phyloP scores from a whole-genome alignment of 441 rosid genomes.

The Cnidoscolus chayamansa region DNA sequence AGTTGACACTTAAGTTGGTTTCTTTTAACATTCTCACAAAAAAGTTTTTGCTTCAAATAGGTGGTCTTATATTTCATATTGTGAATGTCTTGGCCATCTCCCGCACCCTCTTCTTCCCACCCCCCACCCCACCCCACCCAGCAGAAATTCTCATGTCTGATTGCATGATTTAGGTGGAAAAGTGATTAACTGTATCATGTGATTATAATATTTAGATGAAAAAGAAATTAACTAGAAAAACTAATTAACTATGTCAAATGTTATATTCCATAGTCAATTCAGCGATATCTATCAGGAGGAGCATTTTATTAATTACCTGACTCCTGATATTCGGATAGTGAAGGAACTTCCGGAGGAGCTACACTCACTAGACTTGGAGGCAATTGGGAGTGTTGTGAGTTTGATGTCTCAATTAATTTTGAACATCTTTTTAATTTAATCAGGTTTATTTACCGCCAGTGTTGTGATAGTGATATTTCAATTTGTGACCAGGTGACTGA shows the following conservation, averaged over 20 bases:
- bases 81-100: neutral
- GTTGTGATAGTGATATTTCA: slow-evolving; percentile 16
- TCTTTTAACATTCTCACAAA: neutral
- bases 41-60: neutral
- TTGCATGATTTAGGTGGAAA: neutral
- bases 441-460: neutral
- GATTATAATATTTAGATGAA: slow-evolving; percentile 9
- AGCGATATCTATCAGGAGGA: slow-evolving; percentile 87
- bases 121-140: no score
- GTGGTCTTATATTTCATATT: neutral
- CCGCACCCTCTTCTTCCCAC: no score
- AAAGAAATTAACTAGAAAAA: slow-evolving; percentile 11
- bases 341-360: slow-evolving; percentile 81
- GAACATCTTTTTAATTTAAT: slow-evolving; percentile 4
- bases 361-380: slow-evolving; percentile 76
- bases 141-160: slow-evolving; percentile 6
- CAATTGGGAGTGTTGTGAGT: slow-evolving; percentile 88
- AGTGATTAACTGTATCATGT: slow-evolving; percentile 19
- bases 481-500: slow-evolving; percentile 63
- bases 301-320: slow-evolving; percentile 69
- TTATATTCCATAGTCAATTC: slow-evolving; percentile 65
- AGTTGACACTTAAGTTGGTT: neutral
- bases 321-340: slow-evolving; percentile 80
- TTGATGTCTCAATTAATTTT: slow-evolving; percentile 18
- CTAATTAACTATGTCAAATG: slow-evolving; percentile 28